Base-by-base conservation (phyloP, 495 filamentous ascomycete genomes). In the Tuber microsphaerosporum region DNA sequence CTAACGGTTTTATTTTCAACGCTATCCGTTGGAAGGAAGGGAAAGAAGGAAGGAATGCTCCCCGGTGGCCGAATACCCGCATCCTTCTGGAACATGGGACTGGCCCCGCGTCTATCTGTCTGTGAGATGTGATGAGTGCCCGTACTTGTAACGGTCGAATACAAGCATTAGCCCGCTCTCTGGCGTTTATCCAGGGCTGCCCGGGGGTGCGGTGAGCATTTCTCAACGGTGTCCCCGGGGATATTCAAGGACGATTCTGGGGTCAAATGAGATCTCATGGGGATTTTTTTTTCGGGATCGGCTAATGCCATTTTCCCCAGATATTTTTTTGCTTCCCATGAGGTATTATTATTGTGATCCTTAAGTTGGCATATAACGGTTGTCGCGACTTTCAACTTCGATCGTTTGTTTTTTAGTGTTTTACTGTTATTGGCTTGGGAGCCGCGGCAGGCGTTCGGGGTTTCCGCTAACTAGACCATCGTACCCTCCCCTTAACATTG, bases 241-340 rank as follows among this genome's bases (percentile, higher is more conserved):
- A 56, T n/a, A n/a, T 26, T 56, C n/a, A 9, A 26, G n/a, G 51
- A 22, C 51, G 51, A 56, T 56, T 56, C 51, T 56, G 51, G 51
- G 51, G 51, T 56, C 51, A 56, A 56, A 22, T 56, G 51, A 56
- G 51, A 56, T 56, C 51, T 56, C 51, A 26, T 56, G n/a, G 51
- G n/a, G 51, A 56, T n/a, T 56, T 56, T 37, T 37, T 37, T 37
- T 56, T 56, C 51, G 51, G 51, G 51, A n/a, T 26, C 51, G 51
- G 51, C n/a, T 26, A 26, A 56, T 56, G n/a, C 8, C 26, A 56
- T 26, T 26, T 56, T 56, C n/a, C 51, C 51, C 51, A 56, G 51
- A 26, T 56, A 22, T 26, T 26, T 26, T 26, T 26, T 56, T 56
- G 1, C 22, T 56, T 14, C 2, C 48, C 48, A 26, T 56, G 51